These are phyloP conservation scores for Aspergillus proliferans DNA, from an alignment of 2,329 filamentous ascomycete genomes.

Conservation along the genomic window DNA sequence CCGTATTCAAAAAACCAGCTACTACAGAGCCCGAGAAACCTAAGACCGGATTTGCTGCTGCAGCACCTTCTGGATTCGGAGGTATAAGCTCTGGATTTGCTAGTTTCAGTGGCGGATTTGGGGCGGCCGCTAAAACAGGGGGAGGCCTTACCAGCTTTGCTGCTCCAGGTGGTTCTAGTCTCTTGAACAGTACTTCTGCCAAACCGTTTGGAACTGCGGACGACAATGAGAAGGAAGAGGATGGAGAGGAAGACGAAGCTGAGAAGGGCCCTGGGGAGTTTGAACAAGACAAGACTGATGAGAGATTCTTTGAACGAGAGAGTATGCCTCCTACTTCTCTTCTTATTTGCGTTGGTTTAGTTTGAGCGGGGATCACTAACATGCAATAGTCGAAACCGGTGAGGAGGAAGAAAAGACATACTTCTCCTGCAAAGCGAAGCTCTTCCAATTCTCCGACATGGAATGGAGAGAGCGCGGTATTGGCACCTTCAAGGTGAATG, in stretches of 20 bases:
- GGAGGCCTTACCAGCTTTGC: conserved; percentile 62
- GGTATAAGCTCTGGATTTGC: conserved; percentile 32
- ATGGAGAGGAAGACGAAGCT: conserved; percentile 47
- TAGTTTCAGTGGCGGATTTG: conserved; percentile 44
- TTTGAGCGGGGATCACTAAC: neutral
- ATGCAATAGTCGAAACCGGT: conserved; percentile 68
- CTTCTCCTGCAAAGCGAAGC: conserved; percentile 70
- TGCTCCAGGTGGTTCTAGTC: conserved; percentile 48
- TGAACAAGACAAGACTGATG: conserved; percentile 43
- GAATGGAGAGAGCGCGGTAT: conserved; percentile 87
- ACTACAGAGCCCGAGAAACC: conserved; percentile 16
- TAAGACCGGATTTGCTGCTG: conserved; percentile 23
- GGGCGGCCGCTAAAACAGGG: conserved; percentile 35
- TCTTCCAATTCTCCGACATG: conserved; percentile 69
- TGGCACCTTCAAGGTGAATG: conserved; percentile 80
- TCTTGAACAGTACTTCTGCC: conserved; percentile 31
- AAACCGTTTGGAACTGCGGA: conserved; percentile 74
- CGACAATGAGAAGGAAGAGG: conserved; percentile 42
- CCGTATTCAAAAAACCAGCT: conserved; percentile 32
- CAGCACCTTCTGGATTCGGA: conserved; percentile 33
- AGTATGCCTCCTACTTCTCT: conserved; percentile 46
- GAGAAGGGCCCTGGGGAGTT: conserved; percentile 45
- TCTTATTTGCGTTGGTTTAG: neutral
- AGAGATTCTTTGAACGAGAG: conserved; percentile 52
- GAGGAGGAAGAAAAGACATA: conserved; percentile 76